phyloP scores from a whole-genome alignment of 192 early-diverging fungal genomes.

The Backusella mclennaniae region DNA sequence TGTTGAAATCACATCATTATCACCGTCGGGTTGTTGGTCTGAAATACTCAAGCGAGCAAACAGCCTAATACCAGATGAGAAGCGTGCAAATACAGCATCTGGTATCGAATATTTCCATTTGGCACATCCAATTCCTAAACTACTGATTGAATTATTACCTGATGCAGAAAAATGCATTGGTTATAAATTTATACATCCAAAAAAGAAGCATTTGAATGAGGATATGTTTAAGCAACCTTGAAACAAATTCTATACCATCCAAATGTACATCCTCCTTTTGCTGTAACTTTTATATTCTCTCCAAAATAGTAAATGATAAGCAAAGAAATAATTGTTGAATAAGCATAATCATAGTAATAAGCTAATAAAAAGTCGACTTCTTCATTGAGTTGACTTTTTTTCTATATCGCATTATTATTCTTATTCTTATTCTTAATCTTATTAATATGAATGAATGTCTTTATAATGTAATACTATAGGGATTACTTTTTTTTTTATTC shows the following conservation, averaged over 20 bases:
- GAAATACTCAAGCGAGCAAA: neutral
- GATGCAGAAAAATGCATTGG: neutral
- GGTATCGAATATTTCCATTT: neutral
- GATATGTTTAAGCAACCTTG: neutral
- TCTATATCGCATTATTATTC: neutral
- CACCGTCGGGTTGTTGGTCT: neutral
- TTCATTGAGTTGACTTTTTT: neutral
- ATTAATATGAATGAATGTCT: too few species aligned
- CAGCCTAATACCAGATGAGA: neutral
- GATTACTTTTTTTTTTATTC: too few species aligned
- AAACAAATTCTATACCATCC: neutral
- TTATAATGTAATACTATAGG: too few species aligned
- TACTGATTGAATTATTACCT: neutral
- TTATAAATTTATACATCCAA: neutral
- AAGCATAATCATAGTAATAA: too few species aligned
- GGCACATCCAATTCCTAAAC: neutral
- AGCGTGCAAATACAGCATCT: constrained; percentile 1
- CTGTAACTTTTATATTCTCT: neutral
- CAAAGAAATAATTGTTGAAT: too few species aligned
- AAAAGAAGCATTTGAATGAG: neutral
- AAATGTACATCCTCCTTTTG: neutral
- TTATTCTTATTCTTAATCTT: too few species aligned
- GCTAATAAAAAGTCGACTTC: neutral
- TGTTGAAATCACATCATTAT: neutral
- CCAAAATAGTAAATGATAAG: neutral